Conservation (phyloP, 805 yeast species). For the Barnettozyma vustinii region DNA sequence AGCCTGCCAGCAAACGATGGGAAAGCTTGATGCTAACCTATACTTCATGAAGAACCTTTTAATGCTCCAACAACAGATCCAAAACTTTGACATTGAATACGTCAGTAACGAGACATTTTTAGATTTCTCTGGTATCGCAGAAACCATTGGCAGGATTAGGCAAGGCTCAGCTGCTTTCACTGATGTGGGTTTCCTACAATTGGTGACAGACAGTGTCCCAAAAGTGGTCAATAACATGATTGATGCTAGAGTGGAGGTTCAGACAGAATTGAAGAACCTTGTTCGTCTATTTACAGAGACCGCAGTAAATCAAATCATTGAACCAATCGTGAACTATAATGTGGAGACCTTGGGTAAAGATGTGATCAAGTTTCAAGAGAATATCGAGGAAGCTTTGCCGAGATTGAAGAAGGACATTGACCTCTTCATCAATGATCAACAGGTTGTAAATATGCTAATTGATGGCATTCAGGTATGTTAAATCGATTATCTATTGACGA, state of each 20-base stretch:
- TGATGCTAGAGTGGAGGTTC: constrained; percentile 72
- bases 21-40: constrained; percentile 53
- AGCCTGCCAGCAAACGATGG: constrained; percentile 40
- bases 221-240: constrained; percentile 75
- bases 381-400: constrained; percentile 51
- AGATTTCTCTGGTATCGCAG: constrained; percentile 73
- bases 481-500: neutral
- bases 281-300: constrained; percentile 65
- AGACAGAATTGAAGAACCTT: constrained; percentile 62
- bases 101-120: constrained; percentile 65
- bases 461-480: constrained; percentile 49
- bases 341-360: constrained; percentile 25
- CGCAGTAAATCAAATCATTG: constrained; percentile 44
- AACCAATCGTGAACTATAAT: constrained; percentile 32
- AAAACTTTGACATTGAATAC: constrained; percentile 74
- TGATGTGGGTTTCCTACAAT: constrained; percentile 30
- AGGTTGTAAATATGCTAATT: constrained; percentile 44
- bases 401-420: constrained; percentile 46
- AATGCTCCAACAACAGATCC: constrained; percentile 62
- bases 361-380: constrained; percentile 39
- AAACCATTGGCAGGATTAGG: constrained; percentile 40
- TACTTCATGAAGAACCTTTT: constrained; percentile 70
- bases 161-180: constrained; percentile 23
- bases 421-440: constrained; percentile 50
- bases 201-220: constrained; percentile 69